Percentiles rank a stretch among this genome's conserved stretches.
These are phyloP conservation scores for Trichoderma erinaceum DNA, from an alignment of 495 filamentous ascomycete genomes.

Conservation along the genomic window DNA sequence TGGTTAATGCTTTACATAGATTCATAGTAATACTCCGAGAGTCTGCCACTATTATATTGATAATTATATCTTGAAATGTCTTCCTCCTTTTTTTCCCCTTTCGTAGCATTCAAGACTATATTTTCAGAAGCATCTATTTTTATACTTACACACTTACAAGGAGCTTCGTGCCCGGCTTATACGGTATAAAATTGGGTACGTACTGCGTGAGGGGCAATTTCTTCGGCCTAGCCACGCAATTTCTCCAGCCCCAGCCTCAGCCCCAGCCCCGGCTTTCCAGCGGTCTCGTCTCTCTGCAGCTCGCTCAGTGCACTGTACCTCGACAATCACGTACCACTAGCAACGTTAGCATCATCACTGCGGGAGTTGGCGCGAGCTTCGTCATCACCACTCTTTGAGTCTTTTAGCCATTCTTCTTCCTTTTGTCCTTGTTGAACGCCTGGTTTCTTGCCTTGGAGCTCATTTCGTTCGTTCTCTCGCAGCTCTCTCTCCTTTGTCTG, in stretches of 20 bases:
- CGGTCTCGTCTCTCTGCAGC: not conserved
- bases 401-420: not conserved
- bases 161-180: too few species aligned
- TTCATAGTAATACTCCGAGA: too few species aligned
- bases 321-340: not conserved
- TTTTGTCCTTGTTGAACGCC: not conserved
- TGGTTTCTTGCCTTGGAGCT: not conserved
- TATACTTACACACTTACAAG: too few species aligned
- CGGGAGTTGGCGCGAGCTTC: slow-evolving; percentile 15
- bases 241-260: slow-evolving; percentile 7
- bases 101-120: not conserved
- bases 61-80: too few species aligned
- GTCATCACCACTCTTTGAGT: slow-evolving; percentile 6
- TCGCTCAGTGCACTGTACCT: not conserved
- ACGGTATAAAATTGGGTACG: too few species aligned
- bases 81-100: not conserved
- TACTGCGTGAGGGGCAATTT: not conserved
- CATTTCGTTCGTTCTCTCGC: not conserved
- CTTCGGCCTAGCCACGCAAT: not conserved
- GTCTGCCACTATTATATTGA: too few species aligned
- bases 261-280: not conserved
- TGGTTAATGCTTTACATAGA: too few species aligned
- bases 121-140: not conserved
- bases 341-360: slow-evolving; percentile 9
- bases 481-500: not conserved